Conservation (phyloP, 192 early-diverging fungal species). For the Coemansia sp. region DNA sequence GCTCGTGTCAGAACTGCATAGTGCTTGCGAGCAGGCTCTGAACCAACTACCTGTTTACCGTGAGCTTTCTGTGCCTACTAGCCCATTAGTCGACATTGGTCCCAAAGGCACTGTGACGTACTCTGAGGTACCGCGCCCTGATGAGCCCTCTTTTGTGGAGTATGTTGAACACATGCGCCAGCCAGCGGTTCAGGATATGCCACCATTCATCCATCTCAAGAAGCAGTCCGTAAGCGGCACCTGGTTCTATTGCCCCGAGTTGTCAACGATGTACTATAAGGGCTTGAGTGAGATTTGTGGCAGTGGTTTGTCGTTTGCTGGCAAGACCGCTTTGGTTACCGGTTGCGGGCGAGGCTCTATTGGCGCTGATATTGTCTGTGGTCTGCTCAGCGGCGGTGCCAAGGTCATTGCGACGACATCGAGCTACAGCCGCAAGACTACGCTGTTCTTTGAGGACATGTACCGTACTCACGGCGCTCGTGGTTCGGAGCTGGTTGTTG, state of each 20-base stretch:
- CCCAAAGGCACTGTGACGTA: slow-evolving; percentile 74
- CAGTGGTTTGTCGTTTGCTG: slow-evolving; percentile 78
- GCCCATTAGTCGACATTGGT: slow-evolving; percentile 71
- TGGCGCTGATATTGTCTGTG: slow-evolving; percentile 83
- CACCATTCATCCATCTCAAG: slow-evolving; percentile 6
- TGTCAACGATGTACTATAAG: slow-evolving; percentile 74
- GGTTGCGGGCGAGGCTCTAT: slow-evolving; percentile 89
- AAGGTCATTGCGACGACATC: slow-evolving; percentile 85
- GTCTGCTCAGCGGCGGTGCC: slow-evolving; percentile 85
- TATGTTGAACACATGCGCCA: slow-evolving; percentile 77
- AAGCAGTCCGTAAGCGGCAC: neutral
- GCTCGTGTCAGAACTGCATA: slow-evolving; percentile 66
- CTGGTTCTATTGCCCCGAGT: slow-evolving; percentile 66
- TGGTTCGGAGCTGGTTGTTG: slow-evolving; percentile 78
- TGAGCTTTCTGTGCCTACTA: slow-evolving; percentile 79
- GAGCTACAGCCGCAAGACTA: slow-evolving; percentile 72
- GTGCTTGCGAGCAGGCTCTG: slow-evolving; percentile 75
- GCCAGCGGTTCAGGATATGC: slow-evolving; percentile 53
- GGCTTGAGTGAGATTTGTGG: slow-evolving; percentile 66
- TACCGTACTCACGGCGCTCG: slow-evolving; percentile 85
- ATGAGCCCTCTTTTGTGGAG: slow-evolving; percentile 73
- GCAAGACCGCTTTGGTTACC: slow-evolving; percentile 79
- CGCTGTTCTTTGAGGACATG: slow-evolving; percentile 82
- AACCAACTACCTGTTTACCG: slow-evolving; percentile 72
- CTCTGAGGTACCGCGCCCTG: slow-evolving; percentile 74